These are phyloP conservation scores for Prunus kanzakura DNA, from an alignment of 306 rosid species.

Conservation along the genomic window DNA sequence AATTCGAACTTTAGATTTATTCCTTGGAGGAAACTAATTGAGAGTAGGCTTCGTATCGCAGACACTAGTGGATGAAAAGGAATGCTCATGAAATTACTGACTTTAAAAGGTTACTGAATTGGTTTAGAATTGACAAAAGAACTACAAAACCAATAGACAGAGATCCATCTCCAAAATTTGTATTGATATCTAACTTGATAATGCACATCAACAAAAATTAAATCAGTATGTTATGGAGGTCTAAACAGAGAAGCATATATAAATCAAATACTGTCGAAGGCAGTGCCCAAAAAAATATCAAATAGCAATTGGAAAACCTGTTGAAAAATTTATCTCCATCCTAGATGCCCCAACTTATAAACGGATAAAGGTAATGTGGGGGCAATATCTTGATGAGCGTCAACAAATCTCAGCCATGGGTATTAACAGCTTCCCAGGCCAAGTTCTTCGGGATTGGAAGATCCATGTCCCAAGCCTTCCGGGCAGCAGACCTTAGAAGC, in stretches of 20 bases:
- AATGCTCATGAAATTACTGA: neutral
- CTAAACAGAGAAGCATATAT: neutral
- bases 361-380: neutral
- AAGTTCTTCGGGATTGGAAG: constrained; percentile 50
- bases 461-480: constrained; percentile 41
- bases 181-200: neutral
- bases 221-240: neutral
- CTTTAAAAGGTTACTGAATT: neutral
- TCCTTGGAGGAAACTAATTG: too few species aligned
- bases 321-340: neutral
- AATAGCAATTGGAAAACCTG: neutral
- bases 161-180: neutral
- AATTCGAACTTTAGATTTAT: too few species aligned
- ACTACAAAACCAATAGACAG: neutral
- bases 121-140: neutral
- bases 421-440: constrained; percentile 73
- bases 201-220: neutral
- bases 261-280: neutral
- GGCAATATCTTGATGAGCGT: neutral
- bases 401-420: constrained; percentile 29
- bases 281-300: constrained; percentile 7
- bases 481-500: constrained; percentile 59
- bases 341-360: constrained; percentile 14
- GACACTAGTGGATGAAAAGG: neutral
- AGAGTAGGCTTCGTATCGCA: too few species aligned